Base-by-base conservation (phyloP, 1,139 yeast genomes). In the Suhomyces coccinellae region DNA sequence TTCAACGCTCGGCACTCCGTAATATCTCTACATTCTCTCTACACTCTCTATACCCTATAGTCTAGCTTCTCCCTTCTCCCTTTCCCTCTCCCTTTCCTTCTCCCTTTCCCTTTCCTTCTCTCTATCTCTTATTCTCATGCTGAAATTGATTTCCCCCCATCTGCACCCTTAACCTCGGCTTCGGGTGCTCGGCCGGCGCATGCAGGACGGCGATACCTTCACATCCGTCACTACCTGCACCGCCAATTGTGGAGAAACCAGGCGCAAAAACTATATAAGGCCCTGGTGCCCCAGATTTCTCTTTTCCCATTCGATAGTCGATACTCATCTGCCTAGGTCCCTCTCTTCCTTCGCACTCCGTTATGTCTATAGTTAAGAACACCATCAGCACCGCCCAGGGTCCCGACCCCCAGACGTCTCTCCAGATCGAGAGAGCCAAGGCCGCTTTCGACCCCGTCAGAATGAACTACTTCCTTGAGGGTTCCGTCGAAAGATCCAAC, bases 401-500 rank as follows among this genome's bases (percentile, higher is more conserved):
- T 8, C 77, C 77, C 7, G 66, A 71, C 56, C 77, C 78, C 28
- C 55, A 55, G 45, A 42, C 56, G 29, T 62, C 65, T 37, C 63
- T 72, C 45, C 65, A 62, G 44, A 49, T 49, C 38, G 77, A 73
- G 56, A 63, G 77, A 57, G 65, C 55, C 27, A 55, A 55, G 31
- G 55, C 61, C 42, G 52, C 56, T 34, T 64, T 62, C 53, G 65
- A 67, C 57, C 66, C 68, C 22, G 58, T 52, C 44, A 56, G 63
- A 47, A 66, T 73, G 73, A 70, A 73, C 54, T 54, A 64, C 51
- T 72, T 72, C 52, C 61, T 73, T 52, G 78, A 73, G 54, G 78
- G 77, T 38, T 56, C 66, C 37, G 50, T 52, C 41, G 69, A 66
- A 43, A 60, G 67, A 45, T 62, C 75, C 8, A 65, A 63, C 39